These are phyloP conservation scores for Suhomyces coccinellae DNA, from an alignment of 1,139 yeast species.

Conservation along the genomic window DNA sequence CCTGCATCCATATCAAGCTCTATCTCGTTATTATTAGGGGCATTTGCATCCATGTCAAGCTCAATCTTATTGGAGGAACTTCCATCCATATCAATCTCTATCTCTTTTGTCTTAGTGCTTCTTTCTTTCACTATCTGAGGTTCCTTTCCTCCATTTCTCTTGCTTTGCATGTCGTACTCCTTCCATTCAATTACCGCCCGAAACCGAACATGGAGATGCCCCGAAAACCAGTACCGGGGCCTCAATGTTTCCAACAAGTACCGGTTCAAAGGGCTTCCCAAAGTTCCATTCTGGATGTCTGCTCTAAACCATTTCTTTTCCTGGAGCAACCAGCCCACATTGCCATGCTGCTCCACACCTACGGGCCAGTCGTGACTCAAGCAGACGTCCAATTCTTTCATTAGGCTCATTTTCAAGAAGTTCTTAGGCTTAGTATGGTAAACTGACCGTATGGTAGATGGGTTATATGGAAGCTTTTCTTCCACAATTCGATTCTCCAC, in stretches of 20 bases:
- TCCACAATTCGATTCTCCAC: slow-evolving; percentile 15
- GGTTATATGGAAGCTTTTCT: slow-evolving; percentile 53
- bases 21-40: slow-evolving; percentile 7
- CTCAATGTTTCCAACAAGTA: slow-evolving; percentile 51
- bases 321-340: slow-evolving; percentile 46
- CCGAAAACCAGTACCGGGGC: slow-evolving; percentile 83
- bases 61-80: not conserved
- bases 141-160: not conserved
- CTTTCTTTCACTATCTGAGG: slow-evolving; percentile 1
- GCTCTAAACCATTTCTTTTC: slow-evolving; percentile 65
- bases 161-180: not conserved
- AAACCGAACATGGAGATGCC: slow-evolving; percentile 82
- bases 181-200: slow-evolving; percentile 45
- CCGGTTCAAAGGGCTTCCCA: slow-evolving; percentile 80
- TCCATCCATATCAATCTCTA: slow-evolving; percentile 36
- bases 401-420: slow-evolving; percentile 52
- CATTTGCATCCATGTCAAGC: not conserved
- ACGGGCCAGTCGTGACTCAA: slow-evolving; percentile 96
- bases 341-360: slow-evolving; percentile 69
- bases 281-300: slow-evolving; percentile 58
- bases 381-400: slow-evolving; percentile 49
- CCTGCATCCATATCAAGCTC: slow-evolving; percentile 13
- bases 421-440: slow-evolving; percentile 77
- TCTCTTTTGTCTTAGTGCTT: slow-evolving; percentile 3
- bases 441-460: slow-evolving; percentile 50